A percentile compares a stretch with the other conserved stretches of the same genome.
Evolutionary conservation across 345 rosid species (phyloP).

Genomic region (Atalantia buxifolia): DNA sequence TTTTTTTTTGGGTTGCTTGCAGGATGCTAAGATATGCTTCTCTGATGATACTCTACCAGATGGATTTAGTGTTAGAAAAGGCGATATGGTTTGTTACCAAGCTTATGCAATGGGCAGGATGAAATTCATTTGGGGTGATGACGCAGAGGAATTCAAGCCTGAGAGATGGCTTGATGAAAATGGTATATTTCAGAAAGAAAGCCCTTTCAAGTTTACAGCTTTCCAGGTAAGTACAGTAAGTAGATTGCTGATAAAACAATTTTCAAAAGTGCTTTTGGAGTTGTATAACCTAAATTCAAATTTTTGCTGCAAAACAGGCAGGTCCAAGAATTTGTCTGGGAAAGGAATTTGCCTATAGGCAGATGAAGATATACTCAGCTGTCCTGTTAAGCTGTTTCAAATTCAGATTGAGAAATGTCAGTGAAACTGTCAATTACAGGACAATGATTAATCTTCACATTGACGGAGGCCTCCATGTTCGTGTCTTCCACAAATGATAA

Average conservation of each 20-base stretch:
- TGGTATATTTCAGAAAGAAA: constrained; percentile 39
- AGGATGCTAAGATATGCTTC: constrained; percentile 57
- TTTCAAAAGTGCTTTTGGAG: no score
- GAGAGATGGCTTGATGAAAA: constrained; percentile 54
- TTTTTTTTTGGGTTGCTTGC: neutral
- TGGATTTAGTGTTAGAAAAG: constrained; percentile 49
- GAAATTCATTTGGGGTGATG: constrained; percentile 58
- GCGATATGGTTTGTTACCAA: constrained; percentile 47
- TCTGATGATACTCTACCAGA: constrained; percentile 62
- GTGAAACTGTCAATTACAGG: constrained; percentile 39
- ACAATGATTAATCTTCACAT: constrained; percentile 60
- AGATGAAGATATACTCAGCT: constrained; percentile 59
- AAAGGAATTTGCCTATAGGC: constrained; percentile 56
- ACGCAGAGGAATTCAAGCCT: constrained; percentile 45
- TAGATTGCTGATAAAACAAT: neutral
- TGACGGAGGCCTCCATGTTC: constrained; percentile 58
- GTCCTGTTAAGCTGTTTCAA: constrained; percentile 32
- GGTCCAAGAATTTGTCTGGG: constrained; percentile 63
- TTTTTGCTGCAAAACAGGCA: constrained; percentile 35
- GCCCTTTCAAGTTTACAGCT: constrained; percentile 61
- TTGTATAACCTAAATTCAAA: neutral
- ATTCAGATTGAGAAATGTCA: constrained; percentile 46
- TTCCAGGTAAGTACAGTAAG: constrained; percentile 47
- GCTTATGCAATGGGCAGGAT: constrained; percentile 72
- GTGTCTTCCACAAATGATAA: constrained; percentile 22